These are phyloP conservation scores for Hyaloscypha finlandica DNA, from an alignment of 495 filamentous ascomycete genomes.

Conservation along the genomic window DNA sequence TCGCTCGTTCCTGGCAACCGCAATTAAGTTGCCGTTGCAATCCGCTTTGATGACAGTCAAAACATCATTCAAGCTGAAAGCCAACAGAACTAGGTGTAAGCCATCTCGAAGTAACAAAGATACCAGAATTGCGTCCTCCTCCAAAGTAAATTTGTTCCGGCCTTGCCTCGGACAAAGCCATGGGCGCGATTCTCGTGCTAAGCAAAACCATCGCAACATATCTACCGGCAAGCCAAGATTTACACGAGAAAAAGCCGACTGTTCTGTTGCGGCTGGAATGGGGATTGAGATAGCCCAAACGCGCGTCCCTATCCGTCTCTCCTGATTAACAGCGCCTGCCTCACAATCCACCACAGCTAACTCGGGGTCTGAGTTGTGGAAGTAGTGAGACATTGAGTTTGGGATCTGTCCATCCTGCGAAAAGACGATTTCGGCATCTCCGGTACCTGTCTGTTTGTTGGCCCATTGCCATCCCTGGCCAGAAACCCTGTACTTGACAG, in stretches of 20 bases:
- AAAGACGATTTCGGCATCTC: slow-evolving; percentile 9
- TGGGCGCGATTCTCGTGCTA: slow-evolving; percentile 8
- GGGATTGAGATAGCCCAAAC: neutral
- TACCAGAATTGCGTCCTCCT: slow-evolving; percentile 12
- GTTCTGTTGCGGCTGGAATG: slow-evolving; percentile 3
- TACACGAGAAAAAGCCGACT: slow-evolving; percentile 4
- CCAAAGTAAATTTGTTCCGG: no score
- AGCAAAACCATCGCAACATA: slow-evolving; percentile 6
- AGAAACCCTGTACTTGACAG: slow-evolving; percentile 3
- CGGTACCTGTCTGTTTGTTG: slow-evolving; percentile 2
- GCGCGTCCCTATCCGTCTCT: neutral
- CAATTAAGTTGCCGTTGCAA: neutral
- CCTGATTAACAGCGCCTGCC: neutral
- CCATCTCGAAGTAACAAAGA: slow-evolving; percentile 8
- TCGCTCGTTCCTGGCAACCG: slow-evolving; percentile 2
- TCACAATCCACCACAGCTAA: slow-evolving; percentile 4
- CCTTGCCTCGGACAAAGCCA: slow-evolving; percentile 1
- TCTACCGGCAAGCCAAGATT: slow-evolving; percentile 1
- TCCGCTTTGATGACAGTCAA: slow-evolving; percentile 7
- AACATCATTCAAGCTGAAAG: slow-evolving; percentile 7
- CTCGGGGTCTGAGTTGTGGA: neutral
- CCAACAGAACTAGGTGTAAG: slow-evolving; percentile 1
- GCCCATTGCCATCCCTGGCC: slow-evolving; percentile 10
- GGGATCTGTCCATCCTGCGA: neutral
- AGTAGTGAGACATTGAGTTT: slow-evolving; percentile 1